Conservation (phyloP, 768 basidiomycete genomes). For the Boletus vinaceobasis region DNA sequence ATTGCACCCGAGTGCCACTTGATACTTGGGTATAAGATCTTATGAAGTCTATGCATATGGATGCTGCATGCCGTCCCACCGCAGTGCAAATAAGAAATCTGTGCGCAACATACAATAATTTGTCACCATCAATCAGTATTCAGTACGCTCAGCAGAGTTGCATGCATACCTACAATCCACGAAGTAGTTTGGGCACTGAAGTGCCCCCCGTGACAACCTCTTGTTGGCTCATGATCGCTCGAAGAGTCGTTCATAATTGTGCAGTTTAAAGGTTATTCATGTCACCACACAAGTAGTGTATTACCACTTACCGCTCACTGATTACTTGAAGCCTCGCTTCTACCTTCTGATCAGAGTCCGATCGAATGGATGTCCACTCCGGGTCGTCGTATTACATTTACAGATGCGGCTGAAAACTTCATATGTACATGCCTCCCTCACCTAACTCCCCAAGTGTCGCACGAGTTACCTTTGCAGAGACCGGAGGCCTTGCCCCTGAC, state of each 20-base stretch:
- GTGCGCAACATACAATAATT: too few species aligned
- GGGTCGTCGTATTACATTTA: not conserved
- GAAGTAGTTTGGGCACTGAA: not conserved
- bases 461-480: conserved; percentile 8
- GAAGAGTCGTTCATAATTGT: not conserved
- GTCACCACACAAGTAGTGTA: not conserved
- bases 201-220: not conserved
- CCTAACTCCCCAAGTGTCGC: conserved; percentile 32
- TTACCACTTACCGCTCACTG: not conserved
- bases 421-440: conserved; percentile 54
- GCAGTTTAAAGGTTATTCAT: not conserved
- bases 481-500: conserved; percentile 1
- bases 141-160: too few species aligned
- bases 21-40: too few species aligned
- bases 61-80: too few species aligned
- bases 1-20: too few species aligned
- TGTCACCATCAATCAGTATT: too few species aligned
- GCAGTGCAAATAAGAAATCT: too few species aligned
- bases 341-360: not conserved
- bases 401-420: not conserved
- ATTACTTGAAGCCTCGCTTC: not conserved
- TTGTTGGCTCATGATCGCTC: not conserved
- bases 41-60: too few species aligned
- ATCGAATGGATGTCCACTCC: too few species aligned
- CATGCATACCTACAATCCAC: too few species aligned